Evolutionary conservation across 805 yeast genomes (phyloP), one percentile per base, ranked within the genome.

Genomic region (Teunomyces barrocoloradensis): DNA sequence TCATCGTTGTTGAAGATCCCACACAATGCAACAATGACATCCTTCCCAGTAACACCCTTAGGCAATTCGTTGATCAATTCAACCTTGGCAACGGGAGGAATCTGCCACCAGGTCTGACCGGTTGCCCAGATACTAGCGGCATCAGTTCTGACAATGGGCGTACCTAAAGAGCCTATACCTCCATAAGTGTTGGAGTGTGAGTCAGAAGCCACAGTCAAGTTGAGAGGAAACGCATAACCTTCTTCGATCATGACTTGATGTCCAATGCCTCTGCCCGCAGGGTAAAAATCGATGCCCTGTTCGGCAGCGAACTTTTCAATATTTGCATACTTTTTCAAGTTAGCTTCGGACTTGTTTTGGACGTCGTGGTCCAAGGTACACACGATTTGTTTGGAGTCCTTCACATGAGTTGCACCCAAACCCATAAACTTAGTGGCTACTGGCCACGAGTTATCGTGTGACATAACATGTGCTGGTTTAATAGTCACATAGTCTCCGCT

Each of bases 41-140:
- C 99, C 68, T 94, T 94, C 52, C 99, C 99, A 3, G 96, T 83
- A 13, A 89, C 90, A 13, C 97, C 97, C 43, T 77, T 69, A 10
- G 95, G 96, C 49, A 94, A 77, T 55, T 79, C 68, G 37, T 97
- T 97, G 54, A 78, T 74, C 47, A 94, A 78, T 65, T 89, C 95
- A 7, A 94, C 98, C 59, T 84, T 82, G 30, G 98, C 99, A 20
- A 94, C 98, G 0, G 99, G 98, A 2, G 99, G 99, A 46, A 94
- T 89, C 79, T 95, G 99, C 99, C 99, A 94, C 99, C 99, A 94
- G 3, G 99, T 94, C 71, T 90, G 96, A 35, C 98, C 98, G 0
- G 99, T 94, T 10, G 99, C 98, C 99, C 99, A 94, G 55, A 94
- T 92, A 7, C 97, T 82, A 3, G 99, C 99, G 18, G 98, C 99